Percentiles rank a stretch among this genome's conserved stretches.
phyloP scores from a whole-genome alignment of 495 filamentous ascomycete species.

The Usnea hakonensis region DNA sequence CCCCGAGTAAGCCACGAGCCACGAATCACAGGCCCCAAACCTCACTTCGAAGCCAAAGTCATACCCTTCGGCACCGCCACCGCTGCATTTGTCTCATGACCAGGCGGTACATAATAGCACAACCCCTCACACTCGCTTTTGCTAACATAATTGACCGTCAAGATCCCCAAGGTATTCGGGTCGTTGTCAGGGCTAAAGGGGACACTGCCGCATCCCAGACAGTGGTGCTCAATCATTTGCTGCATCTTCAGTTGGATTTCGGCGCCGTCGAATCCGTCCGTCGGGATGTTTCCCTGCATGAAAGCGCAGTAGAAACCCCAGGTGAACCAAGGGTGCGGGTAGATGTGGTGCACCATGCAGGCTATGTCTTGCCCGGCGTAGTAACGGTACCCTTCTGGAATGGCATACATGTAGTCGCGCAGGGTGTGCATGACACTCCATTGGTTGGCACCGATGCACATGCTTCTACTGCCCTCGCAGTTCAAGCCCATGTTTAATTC shows the following conservation, averaged over 20 bases:
- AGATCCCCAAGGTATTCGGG: constrained; percentile 1
- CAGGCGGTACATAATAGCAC: constrained; percentile 1
- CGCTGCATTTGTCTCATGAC: neutral
- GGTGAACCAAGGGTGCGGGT: neutral
- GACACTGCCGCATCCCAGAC: constrained; percentile 13
- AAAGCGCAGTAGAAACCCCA: constrained; percentile 10
- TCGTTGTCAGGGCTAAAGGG: constrained; percentile 8
- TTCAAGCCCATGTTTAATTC: neutral
- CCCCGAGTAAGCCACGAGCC: neutral
- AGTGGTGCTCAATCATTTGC: constrained; percentile 12
- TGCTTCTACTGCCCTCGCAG: neutral
- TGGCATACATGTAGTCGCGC: constrained; percentile 6
- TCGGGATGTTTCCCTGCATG: constrained; percentile 2
- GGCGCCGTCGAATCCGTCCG: constrained; percentile 1
- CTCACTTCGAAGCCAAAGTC: neutral
- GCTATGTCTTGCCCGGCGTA: neutral
- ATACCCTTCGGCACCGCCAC: neutral
- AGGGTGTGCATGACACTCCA: neutral
- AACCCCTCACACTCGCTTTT: constrained; percentile 3
- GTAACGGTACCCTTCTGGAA: neutral
- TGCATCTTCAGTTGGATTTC: constrained; percentile 4
- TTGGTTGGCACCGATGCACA: neutral
- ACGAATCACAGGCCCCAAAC: neutral
- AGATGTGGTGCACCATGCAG: neutral
- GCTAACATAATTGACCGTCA: constrained; percentile 17